Percentiles rank a stretch among this genome's conserved stretches.
Evolutionary conservation across 306 rosid genomes (phyloP).

Genomic region (Lablab purpureus): DNA sequence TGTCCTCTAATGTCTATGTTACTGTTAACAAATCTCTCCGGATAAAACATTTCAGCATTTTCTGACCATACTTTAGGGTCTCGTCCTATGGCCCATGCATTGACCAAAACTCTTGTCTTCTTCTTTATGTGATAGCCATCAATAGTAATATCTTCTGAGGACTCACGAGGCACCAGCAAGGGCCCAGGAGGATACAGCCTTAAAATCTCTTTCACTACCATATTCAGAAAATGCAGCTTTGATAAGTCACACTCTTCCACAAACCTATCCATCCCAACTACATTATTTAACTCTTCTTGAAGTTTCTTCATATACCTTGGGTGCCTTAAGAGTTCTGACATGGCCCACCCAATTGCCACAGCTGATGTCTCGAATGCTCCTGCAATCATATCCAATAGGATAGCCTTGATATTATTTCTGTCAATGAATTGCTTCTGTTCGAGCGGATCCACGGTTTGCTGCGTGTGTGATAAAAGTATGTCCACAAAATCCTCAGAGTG

Average conservation of each 20-base stretch:
- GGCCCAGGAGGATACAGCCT: slow-evolving; percentile 44
- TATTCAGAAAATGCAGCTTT: slow-evolving; percentile 38
- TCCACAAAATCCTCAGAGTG: slow-evolving; percentile 29
- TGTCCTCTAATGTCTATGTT: slow-evolving; percentile 26
- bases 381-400: slow-evolving; percentile 39
- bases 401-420: slow-evolving; percentile 49
- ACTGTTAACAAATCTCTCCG: slow-evolving; percentile 37
- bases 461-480: slow-evolving; percentile 16
- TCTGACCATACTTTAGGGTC: slow-evolving; percentile 47
- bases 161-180: slow-evolving; percentile 35
- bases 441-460: neutral
- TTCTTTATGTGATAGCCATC: slow-evolving; percentile 43
- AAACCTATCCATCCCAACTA: slow-evolving; percentile 35
- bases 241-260: slow-evolving; percentile 47
- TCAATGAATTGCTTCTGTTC: slow-evolving; percentile 14
- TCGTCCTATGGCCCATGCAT: slow-evolving; percentile 47
- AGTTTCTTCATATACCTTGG: slow-evolving; percentile 46
- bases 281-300: slow-evolving; percentile 45
- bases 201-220: slow-evolving; percentile 50
- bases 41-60: slow-evolving; percentile 37
- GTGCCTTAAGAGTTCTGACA: slow-evolving; percentile 35
- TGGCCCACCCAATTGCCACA: slow-evolving; percentile 22
- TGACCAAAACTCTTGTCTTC: slow-evolving; percentile 43
- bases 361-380: slow-evolving; percentile 38
- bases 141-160: slow-evolving; percentile 22